Evolutionary conservation across 805 yeast species (phyloP).

Genomic region (Suhomyces prunicola): DNA sequence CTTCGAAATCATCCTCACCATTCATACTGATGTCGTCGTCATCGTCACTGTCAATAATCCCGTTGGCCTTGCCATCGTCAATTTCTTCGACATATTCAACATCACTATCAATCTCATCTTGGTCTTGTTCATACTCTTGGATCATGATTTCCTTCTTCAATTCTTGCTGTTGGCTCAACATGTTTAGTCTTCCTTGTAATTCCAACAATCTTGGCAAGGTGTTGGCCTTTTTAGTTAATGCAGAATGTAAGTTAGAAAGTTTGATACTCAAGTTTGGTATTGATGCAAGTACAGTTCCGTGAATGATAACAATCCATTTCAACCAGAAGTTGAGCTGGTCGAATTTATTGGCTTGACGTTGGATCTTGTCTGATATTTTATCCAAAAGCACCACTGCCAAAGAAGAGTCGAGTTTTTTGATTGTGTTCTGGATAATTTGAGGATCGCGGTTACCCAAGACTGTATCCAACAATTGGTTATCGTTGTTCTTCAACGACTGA

Average conservation of each 20-base stretch:
- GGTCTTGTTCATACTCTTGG: slow-evolving; percentile 24
- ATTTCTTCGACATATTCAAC: slow-evolving; percentile 75
- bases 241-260: slow-evolving; percentile 45
- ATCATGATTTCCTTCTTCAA: slow-evolving; percentile 39
- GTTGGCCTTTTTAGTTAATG: slow-evolving; percentile 46
- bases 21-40: slow-evolving; percentile 11
- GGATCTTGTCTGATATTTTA: slow-evolving; percentile 49
- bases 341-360: slow-evolving; percentile 49
- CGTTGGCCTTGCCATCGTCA: slow-evolving; percentile 43
- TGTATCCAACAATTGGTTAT: slow-evolving; percentile 78
- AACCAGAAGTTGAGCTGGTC: slow-evolving; percentile 53
- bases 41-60: slow-evolving; percentile 12
- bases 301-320: slow-evolving; percentile 53
- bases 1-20: slow-evolving; percentile 16
- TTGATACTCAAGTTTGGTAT: slow-evolving; percentile 43
- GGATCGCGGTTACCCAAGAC: slow-evolving; percentile 63
- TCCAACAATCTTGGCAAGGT: slow-evolving; percentile 50
- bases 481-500: slow-evolving; percentile 86
- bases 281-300: slow-evolving; percentile 49
- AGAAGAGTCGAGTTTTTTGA: slow-evolving; percentile 46
- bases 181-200: slow-evolving; percentile 47
- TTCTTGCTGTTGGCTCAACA: slow-evolving; percentile 44
- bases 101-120: slow-evolving; percentile 40
- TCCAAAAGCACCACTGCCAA: slow-evolving; percentile 50
- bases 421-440: slow-evolving; percentile 47